Conservation (phyloP, 257 asterid species). For the Eustoma russellianum region DNA sequence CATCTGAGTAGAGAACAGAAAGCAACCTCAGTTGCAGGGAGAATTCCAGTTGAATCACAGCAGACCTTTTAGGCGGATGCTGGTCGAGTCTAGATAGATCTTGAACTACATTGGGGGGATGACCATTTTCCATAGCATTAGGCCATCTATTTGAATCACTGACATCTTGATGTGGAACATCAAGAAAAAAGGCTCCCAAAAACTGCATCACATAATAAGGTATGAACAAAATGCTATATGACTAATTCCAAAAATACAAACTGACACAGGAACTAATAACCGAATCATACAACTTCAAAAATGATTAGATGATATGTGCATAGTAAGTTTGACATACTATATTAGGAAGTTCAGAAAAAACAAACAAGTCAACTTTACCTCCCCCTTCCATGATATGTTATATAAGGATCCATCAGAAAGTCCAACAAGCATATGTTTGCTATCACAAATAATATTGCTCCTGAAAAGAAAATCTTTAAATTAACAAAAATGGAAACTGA, state of each 20-base stretch:
- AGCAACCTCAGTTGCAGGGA: slow-evolving; percentile 51
- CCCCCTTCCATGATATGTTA: slow-evolving; percentile 98
- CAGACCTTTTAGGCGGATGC: slow-evolving; percentile 32
- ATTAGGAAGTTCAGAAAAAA: background rate
- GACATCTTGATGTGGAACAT: slow-evolving; percentile 29
- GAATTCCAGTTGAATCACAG: slow-evolving; percentile 68
- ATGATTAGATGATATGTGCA: too few relatives aligned
- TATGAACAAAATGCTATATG: too few relatives aligned
- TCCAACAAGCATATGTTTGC: slow-evolving; percentile 78
- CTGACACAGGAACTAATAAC: background rate
- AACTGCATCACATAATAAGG: slow-evolving; percentile 44
- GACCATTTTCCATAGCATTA: slow-evolving; percentile 51
- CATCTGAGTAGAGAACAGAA: slow-evolving; percentile 71
- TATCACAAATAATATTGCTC: slow-evolving; percentile 97
- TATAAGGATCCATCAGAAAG: slow-evolving; percentile 96
- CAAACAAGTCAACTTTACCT: slow-evolving; percentile 40
- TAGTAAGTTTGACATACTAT: background rate
- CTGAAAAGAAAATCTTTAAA: slow-evolving; percentile 21
- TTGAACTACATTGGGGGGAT: slow-evolving; percentile 39
- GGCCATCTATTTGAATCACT: slow-evolving; percentile 35
- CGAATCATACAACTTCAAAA: too few relatives aligned
- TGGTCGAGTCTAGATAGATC: slow-evolving; percentile 26
- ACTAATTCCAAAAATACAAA: background rate
- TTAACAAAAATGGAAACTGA: background rate
- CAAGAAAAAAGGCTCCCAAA: slow-evolving; percentile 61